These are phyloP conservation scores for Lomentospora prolificans DNA, from an alignment of 2,329 filamentous ascomycete species.

Conservation along the genomic window DNA sequence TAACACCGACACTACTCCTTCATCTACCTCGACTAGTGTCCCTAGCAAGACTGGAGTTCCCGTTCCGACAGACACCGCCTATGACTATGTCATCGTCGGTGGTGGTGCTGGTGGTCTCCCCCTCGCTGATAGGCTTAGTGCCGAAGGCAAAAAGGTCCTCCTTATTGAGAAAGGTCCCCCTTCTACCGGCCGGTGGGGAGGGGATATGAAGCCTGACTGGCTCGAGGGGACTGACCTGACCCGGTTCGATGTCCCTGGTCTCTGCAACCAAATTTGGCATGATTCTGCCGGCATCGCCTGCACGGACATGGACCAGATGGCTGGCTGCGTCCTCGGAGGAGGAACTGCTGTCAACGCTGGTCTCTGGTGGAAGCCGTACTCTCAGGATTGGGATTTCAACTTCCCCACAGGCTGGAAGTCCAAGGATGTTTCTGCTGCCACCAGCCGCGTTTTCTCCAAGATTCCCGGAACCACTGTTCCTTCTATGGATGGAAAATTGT, in stretches of 20 bases:
- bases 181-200: constrained; percentile 54
- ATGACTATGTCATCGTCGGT: constrained; percentile 55
- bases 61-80: constrained; percentile 25
- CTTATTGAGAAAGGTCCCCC: constrained; percentile 50
- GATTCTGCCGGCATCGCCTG: constrained; percentile 56
- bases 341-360: constrained; percentile 57
- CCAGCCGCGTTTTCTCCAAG: constrained; percentile 52
- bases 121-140: constrained; percentile 52
- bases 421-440: constrained; percentile 47
- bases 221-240: constrained; percentile 52
- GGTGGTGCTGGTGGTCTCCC: constrained; percentile 51
- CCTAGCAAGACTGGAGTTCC: constrained; percentile 23
- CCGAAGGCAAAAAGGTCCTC: constrained; percentile 54
- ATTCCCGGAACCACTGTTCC: constrained; percentile 60
- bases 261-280: constrained; percentile 61
- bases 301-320: constrained; percentile 60
- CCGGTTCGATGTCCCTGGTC: constrained; percentile 60
- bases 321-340: constrained; percentile 60
- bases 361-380: constrained; percentile 57
- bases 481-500: constrained; percentile 55
- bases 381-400: constrained; percentile 59
- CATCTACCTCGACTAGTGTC: constrained; percentile 16
- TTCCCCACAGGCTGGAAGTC: constrained; percentile 65
- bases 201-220: constrained; percentile 51
- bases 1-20: constrained; percentile 1